A percentile compares a stretch with the other conserved stretches of the same genome.
Conservation (phyloP, 169 alveolate genomes). For the Neospora caninum region DNA sequence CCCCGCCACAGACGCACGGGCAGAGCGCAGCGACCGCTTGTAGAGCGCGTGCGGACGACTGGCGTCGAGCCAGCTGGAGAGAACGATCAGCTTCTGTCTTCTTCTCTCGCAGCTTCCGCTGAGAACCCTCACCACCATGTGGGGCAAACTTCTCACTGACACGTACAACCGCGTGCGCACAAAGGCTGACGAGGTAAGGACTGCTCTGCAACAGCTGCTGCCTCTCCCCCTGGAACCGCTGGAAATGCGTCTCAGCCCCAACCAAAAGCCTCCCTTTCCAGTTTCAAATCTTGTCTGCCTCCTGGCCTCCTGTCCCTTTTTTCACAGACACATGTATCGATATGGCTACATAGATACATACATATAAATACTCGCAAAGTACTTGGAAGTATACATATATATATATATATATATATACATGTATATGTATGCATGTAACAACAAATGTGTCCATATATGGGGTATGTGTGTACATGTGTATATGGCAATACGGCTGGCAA, state of each 20-base stretch:
- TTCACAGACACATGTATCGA: neutral
- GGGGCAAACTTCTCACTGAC: conserved; percentile 55
- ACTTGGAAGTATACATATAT: neutral
- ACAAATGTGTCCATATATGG: too few relatives aligned
- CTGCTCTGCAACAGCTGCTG: neutral
- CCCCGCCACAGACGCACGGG: too few relatives aligned
- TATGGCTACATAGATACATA: neutral
- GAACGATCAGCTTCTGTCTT: too few relatives aligned
- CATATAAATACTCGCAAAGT: neutral
- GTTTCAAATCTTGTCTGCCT: too few relatives aligned
- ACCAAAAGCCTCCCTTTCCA: too few relatives aligned
- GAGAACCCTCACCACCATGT: conserved; percentile 14
- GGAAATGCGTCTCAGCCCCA: too few relatives aligned
- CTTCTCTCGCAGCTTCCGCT: neutral
- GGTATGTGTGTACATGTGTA: too few relatives aligned
- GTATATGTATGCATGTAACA: neutral
- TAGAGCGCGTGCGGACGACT: too few relatives aligned
- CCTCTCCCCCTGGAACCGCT: neutral
- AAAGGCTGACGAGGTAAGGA: conserved; percentile 63
- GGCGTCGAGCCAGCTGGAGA: too few relatives aligned
- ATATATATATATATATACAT: neutral
- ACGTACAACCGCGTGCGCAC: conserved; percentile 52
- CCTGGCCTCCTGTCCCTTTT: neutral
- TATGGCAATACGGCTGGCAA: too few relatives aligned
- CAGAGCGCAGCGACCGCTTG: too few relatives aligned